Conservation (phyloP, 345 rosid genomes). For the Erodium maritimum region DNA sequence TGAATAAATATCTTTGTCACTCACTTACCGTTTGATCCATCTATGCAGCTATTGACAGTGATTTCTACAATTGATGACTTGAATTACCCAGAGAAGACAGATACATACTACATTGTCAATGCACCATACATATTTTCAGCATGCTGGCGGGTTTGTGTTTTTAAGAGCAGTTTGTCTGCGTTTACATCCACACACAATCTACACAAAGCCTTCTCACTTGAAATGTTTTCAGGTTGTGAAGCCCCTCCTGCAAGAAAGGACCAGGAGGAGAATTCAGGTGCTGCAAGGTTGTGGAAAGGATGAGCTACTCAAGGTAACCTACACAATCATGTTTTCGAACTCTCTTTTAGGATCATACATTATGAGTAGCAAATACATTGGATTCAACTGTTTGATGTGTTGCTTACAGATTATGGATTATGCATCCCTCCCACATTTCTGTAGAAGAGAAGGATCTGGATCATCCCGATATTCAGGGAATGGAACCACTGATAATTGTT, state of each 20-base stretch:
- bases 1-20: background rate
- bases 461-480: constrained; percentile 41
- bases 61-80: constrained; percentile 81
- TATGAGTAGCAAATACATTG: too few relatives aligned
- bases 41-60: constrained; percentile 62
- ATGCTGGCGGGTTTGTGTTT: constrained; percentile 67
- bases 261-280: constrained; percentile 79
- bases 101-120: constrained; percentile 79
- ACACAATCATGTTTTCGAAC: too few relatives aligned
- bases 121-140: constrained; percentile 84
- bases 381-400: background rate
- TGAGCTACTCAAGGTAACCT: constrained; percentile 68
- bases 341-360: too few relatives aligned
- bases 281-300: constrained; percentile 71
- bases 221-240: constrained; percentile 45
- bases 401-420: constrained; percentile 73
- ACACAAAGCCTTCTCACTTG: constrained; percentile 3
- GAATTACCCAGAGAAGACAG: constrained; percentile 94
- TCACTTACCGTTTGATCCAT: constrained; percentile 4
- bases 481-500: constrained; percentile 47
- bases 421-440: constrained; percentile 89
- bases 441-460: constrained; percentile 66
- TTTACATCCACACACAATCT: background rate
- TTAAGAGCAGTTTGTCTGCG: background rate
- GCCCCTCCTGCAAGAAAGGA: constrained; percentile 92